Evolutionary conservation across 768 basidiomycete species (phyloP).

Genomic region (Chalciporus pseudorubinellus): DNA sequence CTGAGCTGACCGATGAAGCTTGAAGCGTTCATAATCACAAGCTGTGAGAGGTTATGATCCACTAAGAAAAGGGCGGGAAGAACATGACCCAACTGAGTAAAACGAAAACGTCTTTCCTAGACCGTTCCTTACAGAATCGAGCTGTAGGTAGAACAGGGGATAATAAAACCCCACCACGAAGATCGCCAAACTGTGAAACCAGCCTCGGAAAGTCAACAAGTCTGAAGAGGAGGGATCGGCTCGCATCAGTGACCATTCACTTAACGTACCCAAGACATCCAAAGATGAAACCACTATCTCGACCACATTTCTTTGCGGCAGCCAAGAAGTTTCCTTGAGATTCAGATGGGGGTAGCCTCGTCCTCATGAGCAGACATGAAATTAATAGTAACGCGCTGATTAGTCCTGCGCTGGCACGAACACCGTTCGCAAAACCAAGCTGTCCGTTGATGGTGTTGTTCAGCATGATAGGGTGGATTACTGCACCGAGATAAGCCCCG

Average conservation of each 20-base stretch:
- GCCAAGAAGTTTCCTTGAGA: conserved; percentile 19
- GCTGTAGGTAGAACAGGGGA: conserved; percentile 60
- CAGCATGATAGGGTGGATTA: conserved; percentile 61
- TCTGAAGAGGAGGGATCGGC: neutral
- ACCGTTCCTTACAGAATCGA: conserved; percentile 49
- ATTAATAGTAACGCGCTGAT: conserved; percentile 38
- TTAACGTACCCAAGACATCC: conserved; percentile 26
- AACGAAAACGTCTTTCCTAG: conserved; percentile 49
- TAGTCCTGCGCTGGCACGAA: conserved; percentile 42
- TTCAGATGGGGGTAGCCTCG: conserved; percentile 38
- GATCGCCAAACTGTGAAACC: conserved; percentile 21
- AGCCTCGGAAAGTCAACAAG: neutral
- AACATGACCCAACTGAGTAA: conserved; percentile 44
- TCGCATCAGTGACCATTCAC: neutral
- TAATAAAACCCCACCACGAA: conserved; percentile 47
- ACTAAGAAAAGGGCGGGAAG: neutral
- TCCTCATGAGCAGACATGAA: conserved; percentile 40
- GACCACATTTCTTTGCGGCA: conserved; percentile 20
- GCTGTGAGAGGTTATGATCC: conserved; percentile 25
- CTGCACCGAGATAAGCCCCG: conserved; percentile 57
- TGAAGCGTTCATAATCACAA: conserved; percentile 56
- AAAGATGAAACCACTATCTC: conserved; percentile 27
- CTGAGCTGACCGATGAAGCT: conserved; percentile 54
- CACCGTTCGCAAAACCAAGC: conserved; percentile 45
- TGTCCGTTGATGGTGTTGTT: conserved; percentile 45